These are phyloP conservation scores for Cryphonectria radicalis DNA, from an alignment of 2,329 filamentous ascomycete genomes.

Conservation along the genomic window DNA sequence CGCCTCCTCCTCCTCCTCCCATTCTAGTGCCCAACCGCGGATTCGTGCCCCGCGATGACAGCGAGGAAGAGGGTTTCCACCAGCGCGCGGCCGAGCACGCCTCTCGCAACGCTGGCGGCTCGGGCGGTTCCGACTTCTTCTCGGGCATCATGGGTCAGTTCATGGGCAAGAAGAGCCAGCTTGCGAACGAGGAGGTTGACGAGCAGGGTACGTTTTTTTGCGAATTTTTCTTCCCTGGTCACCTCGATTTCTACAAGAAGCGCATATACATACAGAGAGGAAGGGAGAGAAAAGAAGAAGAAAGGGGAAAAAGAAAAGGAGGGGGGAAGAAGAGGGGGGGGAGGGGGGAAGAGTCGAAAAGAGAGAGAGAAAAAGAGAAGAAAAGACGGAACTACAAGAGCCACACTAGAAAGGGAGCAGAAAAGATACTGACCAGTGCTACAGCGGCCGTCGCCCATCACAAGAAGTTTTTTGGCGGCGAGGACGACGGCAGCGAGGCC, in stretches of 20 bases:
- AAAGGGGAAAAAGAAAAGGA: not conserved
- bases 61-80: slow-evolving; percentile 47
- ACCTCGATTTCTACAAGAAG: too few relatives aligned
- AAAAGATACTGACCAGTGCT: not conserved
- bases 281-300: not conserved
- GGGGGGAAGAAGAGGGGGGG: too few relatives aligned
- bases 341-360: too few relatives aligned
- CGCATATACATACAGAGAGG: not conserved
- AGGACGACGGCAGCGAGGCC: slow-evolving; percentile 50
- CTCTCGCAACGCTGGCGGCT: slow-evolving; percentile 49
- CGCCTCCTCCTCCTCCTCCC: not conserved
- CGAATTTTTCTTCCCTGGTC: not conserved
- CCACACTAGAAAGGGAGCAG: not conserved
- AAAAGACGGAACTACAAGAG: not conserved
- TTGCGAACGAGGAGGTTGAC: slow-evolving; percentile 52
- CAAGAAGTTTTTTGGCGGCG: slow-evolving; percentile 70
- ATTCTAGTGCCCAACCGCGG: slow-evolving; percentile 32
- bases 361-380: not conserved
- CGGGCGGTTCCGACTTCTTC: slow-evolving; percentile 54
- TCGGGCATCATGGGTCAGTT: slow-evolving; percentile 52
- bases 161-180: slow-evolving; percentile 52
- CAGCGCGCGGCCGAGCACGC: slow-evolving; percentile 51
- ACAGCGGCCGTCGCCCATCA: slow-evolving; percentile 74
- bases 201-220: slow-evolving; percentile 52
- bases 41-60: slow-evolving; percentile 44